These are phyloP conservation scores for Pythium phragmiticola DNA, from an alignment of 352 stramenopile genomes.

Conservation along the genomic window DNA sequence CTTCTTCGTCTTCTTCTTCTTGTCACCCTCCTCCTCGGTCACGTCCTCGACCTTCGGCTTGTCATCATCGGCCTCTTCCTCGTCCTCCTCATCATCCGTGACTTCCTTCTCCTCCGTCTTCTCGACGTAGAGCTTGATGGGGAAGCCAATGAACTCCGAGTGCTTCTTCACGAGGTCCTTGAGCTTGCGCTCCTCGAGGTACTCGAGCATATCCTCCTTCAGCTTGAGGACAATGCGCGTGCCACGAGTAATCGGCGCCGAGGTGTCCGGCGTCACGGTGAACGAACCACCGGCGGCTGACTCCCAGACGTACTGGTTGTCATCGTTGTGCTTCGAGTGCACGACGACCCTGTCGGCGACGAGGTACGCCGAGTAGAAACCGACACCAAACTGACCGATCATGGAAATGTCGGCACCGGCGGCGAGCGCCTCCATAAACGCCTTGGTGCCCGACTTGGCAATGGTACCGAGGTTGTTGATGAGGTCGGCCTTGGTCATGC, in stretches of 20 bases:
- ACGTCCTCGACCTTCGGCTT: slow-evolving; percentile 98
- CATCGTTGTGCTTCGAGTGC: slow-evolving; percentile 98
- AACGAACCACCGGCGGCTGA: slow-evolving; percentile 98
- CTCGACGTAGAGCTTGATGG: slow-evolving; percentile 99
- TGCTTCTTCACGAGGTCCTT: slow-evolving; percentile 99
- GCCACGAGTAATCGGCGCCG: slow-evolving; percentile 86
- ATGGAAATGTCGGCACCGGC: slow-evolving; percentile 98
- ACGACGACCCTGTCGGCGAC: slow-evolving; percentile 99
- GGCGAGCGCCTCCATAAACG: slow-evolving; percentile 98
- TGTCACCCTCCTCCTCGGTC: slow-evolving; percentile 94
- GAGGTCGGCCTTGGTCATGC: slow-evolving; percentile 99
- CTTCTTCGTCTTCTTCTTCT: slow-evolving; percentile 99
- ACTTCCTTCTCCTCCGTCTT: slow-evolving; percentile 99
- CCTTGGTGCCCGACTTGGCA: slow-evolving; percentile 99
- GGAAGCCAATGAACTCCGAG: slow-evolving; percentile 99
- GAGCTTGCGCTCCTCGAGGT: slow-evolving; percentile 97
- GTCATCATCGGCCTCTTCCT: slow-evolving; percentile 93
- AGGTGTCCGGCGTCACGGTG: slow-evolving; percentile 91
- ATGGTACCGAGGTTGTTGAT: slow-evolving; percentile 99
- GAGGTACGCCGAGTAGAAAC: slow-evolving; percentile 99
- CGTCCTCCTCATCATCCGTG: slow-evolving; percentile 97
- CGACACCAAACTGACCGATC: slow-evolving; percentile 99
- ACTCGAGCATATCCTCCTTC: slow-evolving; percentile 99
- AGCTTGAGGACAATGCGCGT: slow-evolving; percentile 97
- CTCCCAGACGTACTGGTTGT: slow-evolving; percentile 97